Evolutionary conservation across 2,329 filamentous ascomycete species (phyloP).

Genomic region (Arthrobotrys conoides): DNA sequence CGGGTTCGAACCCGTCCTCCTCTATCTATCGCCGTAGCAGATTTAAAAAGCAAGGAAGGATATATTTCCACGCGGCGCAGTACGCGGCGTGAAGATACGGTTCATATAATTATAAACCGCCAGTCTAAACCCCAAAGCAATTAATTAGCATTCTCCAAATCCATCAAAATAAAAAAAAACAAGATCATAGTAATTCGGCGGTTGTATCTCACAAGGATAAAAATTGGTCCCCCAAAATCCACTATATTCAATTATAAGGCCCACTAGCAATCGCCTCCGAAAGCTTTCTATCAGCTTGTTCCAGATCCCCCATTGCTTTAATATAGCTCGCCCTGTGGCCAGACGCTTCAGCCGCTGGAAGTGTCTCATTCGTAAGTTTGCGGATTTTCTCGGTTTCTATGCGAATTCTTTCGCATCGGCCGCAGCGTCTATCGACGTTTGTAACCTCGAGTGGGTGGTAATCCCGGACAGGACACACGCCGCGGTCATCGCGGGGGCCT

Average conservation of each 20-base stretch:
- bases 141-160: neutral
- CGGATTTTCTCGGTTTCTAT: neutral
- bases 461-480: neutral
- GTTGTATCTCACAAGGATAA: neutral
- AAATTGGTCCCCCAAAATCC: too few relatives aligned
- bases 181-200: too few relatives aligned
- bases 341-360: neutral
- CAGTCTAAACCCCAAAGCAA: neutral
- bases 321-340: neutral
- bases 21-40: neutral
- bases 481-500: neutral
- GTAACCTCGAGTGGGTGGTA: neutral
- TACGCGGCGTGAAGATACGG: neutral
- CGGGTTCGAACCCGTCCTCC: neutral
- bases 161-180: too few relatives aligned
- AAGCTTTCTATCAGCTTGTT: neutral
- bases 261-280: neutral
- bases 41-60: neutral
- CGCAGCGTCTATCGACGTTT: neutral
- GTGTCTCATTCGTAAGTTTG: neutral
- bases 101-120: too few relatives aligned
- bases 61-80: neutral
- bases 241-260: neutral
- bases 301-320: neutral
- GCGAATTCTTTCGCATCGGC: neutral